Base-by-base conservation (phyloP, 2,329 filamentous ascomycete species). In the Triangularia verruculosa region DNA sequence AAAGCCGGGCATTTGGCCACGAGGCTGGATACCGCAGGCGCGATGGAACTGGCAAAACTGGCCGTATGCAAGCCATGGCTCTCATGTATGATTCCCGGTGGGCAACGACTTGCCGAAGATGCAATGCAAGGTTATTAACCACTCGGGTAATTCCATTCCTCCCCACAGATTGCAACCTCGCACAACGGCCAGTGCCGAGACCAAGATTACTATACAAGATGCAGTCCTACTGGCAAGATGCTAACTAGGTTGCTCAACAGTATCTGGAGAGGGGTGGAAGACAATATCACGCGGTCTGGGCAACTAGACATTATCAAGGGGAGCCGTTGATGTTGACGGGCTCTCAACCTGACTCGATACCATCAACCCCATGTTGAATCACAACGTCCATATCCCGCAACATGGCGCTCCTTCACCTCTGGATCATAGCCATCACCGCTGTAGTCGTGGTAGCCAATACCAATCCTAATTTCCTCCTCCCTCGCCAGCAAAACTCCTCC, bases 401-500 rank as follows among this genome's bases (percentile, higher is more conserved):
- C 13, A 39, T 39, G 34, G 13, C 34, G 34, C 6, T 5, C 34
- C 13, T 39, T 39, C 13, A 6, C 6, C 3, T 39, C 34, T 39
- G 34, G 34, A 39, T 39, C 13, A 12, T 39, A 4, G 34, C 34
- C 34, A 15, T 39, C 13, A n/a, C 34, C 13, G 34, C 13, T 3
- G 17, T 39, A 39, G 5, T n/a, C 8, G 34, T n/a, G 13, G 6
- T 15, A 4, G 34, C 12, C 4, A n/a, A 4, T 13, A 15, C 15
- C 34, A 3, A 39, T 39, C 13, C 34, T 39, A 1, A 9, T 28
- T 28, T 28, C 27, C 27, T 56, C 15, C 9, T 32, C 54, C 12
- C 54, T 12, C 22, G 34, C 13, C 70, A 17, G 67, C 70, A 6
- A 43, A 63, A 61, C 22, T 22, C 2, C 12, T 54, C 34, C 3